Conservation (phyloP, 768 basidiomycete species). For the Leccinum subgranulosum region DNA sequence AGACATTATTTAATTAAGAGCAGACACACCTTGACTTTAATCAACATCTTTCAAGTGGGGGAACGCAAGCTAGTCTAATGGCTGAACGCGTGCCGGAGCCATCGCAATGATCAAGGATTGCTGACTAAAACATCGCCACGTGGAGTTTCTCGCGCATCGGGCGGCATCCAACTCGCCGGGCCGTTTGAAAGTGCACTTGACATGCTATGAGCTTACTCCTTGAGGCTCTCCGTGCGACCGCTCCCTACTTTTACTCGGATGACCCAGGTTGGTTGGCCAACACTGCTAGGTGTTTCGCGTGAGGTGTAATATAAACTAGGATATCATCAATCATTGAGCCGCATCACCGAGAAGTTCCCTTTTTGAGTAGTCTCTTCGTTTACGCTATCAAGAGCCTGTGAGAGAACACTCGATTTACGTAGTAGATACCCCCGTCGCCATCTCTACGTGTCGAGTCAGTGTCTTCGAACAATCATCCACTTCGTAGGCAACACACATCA, state of each 20-base stretch:
- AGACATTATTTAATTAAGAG: not conserved
- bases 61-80: not conserved
- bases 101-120: not conserved
- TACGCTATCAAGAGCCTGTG: not conserved
- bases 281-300: not conserved
- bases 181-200: not conserved
- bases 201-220: not conserved
- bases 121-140: constrained; percentile 7
- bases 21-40: constrained; percentile 23
- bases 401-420: not conserved
- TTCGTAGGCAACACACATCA: not conserved
- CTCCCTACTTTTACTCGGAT: not conserved
- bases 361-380: not conserved
- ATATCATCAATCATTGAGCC: too few species aligned
- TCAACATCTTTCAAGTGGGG: constrained; percentile 19
- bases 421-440: too few species aligned
- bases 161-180: too few species aligned
- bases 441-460: not conserved
- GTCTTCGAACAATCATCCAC: not conserved
- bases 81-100: too few species aligned
- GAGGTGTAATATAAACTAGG: not conserved
- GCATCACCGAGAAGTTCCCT: not conserved
- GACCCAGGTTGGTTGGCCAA: not conserved
- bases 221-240: not conserved
- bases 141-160: not conserved